Percentiles rank a stretch among this genome's conserved stretches.
phyloP scores from a whole-genome alignment of 805 yeast genomes.

The Cyberlindnera suaveolens region DNA sequence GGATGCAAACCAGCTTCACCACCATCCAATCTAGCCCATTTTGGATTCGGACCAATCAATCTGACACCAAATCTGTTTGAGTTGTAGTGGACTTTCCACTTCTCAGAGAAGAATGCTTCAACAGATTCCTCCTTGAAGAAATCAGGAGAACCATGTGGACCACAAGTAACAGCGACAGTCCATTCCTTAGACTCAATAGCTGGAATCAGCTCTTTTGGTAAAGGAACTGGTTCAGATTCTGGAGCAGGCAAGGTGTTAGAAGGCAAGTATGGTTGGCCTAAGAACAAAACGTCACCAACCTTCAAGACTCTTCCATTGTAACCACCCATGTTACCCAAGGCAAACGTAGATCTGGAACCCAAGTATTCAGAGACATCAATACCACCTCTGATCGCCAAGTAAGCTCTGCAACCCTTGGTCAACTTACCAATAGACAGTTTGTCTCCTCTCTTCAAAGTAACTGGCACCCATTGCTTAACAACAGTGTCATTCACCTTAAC shows the following conservation, averaged over 20 bases:
- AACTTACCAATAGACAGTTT: constrained; percentile 77
- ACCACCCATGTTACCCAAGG: constrained; percentile 89
- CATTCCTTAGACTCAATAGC: constrained; percentile 38
- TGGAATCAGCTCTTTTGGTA: constrained; percentile 42
- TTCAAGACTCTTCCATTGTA: constrained; percentile 88
- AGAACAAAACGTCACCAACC: constrained; percentile 84
- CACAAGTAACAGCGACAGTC: constrained; percentile 90
- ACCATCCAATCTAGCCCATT: constrained; percentile 95
- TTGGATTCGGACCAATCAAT: constrained; percentile 90
- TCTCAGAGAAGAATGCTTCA: constrained; percentile 62
- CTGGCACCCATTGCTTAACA: constrained; percentile 66
- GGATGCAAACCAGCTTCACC: constrained; percentile 99
- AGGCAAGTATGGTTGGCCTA: constrained; percentile 69
- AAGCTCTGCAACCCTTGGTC: constrained; percentile 78
- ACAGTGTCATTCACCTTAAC: constrained; percentile 58
- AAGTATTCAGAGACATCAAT: constrained; percentile 90
- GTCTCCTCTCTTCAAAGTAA: constrained; percentile 67
- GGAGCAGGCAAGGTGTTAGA: constrained; percentile 72
- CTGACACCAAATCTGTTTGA: constrained; percentile 96
- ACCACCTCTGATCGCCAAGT: constrained; percentile 87
- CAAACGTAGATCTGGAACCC: constrained; percentile 96
- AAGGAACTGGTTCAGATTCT: constrained; percentile 50
- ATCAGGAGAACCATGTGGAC: constrained; percentile 98
- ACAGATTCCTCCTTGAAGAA: constrained; percentile 77
- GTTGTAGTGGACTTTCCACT: constrained; percentile 95